Evolutionary conservation across 331 rosid species (phyloP).

Genomic region (Erythrophleum ivorense): DNA sequence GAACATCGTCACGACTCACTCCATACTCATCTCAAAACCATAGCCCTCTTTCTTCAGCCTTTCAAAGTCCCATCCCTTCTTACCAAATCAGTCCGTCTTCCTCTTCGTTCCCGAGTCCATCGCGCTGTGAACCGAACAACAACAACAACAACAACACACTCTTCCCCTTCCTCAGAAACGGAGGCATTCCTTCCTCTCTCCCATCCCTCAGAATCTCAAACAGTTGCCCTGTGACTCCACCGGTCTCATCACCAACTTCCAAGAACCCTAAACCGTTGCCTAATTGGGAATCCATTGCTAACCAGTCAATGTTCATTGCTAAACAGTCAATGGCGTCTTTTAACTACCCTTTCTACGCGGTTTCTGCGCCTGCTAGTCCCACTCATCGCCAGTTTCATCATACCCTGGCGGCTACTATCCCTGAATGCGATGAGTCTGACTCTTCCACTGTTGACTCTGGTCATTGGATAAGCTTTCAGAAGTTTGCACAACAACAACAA

Average conservation of each 20-base stretch:
- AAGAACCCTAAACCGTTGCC: conserved; percentile 58
- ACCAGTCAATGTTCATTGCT: too few species aligned
- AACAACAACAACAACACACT: conserved; percentile 55
- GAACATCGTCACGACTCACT: conserved; percentile 58
- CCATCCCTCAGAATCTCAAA: conserved; percentile 84
- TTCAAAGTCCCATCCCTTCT: conserved; percentile 78
- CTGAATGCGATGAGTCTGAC: conserved; percentile 76
- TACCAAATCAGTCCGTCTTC: conserved; percentile 90
- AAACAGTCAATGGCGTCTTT: conserved; percentile 62
- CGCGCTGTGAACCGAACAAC: conserved; percentile 57
- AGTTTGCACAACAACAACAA: conserved; percentile 67
- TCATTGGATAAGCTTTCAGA: conserved; percentile 62
- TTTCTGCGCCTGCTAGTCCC: conserved; percentile 86
- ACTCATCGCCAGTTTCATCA: conserved; percentile 65
- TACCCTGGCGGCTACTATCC: conserved; percentile 56
- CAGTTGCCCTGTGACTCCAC: conserved; percentile 91
- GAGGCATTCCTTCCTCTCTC: conserved; percentile 61
- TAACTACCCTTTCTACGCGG: conserved; percentile 62
- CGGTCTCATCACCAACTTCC: conserved; percentile 73
- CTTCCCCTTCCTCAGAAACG: conserved; percentile 56
- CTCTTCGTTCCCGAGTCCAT: conserved; percentile 80
- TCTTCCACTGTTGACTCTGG: too few species aligned
- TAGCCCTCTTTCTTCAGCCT: too few species aligned
- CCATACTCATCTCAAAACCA: conserved; percentile 73
- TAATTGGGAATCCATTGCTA: conserved; percentile 64